Evolutionary conservation across 805 yeast genomes (phyloP).

Genomic region (Myxozyma udenii): DNA sequence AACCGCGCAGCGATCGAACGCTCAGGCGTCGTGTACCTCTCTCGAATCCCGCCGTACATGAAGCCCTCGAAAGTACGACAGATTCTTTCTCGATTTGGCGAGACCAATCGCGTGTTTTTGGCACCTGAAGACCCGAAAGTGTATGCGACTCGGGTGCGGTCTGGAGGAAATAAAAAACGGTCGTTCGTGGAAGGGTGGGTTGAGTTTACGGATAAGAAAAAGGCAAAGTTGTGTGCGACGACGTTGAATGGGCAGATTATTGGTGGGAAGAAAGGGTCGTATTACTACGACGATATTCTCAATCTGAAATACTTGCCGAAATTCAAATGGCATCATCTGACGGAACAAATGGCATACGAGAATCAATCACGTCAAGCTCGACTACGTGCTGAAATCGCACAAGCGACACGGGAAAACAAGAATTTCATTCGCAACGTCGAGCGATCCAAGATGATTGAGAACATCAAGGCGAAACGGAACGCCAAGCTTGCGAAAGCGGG

Average conservation of each 20-base stretch:
- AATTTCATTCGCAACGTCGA: constrained; percentile 81
- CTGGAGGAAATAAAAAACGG: constrained; percentile 88
- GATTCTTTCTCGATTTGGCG: constrained; percentile 76
- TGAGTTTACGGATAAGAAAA: constrained; percentile 76
- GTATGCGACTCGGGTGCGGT: constrained; percentile 65
- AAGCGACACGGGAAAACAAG: constrained; percentile 83
- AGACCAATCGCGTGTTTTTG: constrained; percentile 78
- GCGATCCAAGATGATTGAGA: constrained; percentile 72
- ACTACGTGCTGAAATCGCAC: constrained; percentile 81
- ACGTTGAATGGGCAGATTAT: constrained; percentile 84
- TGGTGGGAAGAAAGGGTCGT: constrained; percentile 89
- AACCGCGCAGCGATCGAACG: constrained; percentile 51
- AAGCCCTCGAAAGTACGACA: constrained; percentile 88
- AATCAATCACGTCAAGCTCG: constrained; percentile 84
- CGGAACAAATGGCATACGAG: constrained; percentile 89
- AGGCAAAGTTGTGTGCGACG: constrained; percentile 83
- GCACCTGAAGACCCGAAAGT: constrained; percentile 76
- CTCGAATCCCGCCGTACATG: constrained; percentile 94
- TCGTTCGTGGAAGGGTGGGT: constrained; percentile 96
- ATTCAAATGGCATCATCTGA: constrained; percentile 92
- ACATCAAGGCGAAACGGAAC: constrained; percentile 54
- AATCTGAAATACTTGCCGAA: constrained; percentile 85
- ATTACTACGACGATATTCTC: constrained; percentile 90
- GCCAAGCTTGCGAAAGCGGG: constrained; percentile 39
- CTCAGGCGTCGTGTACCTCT: constrained; percentile 90